Evolutionary conservation across 108 stramenopile genomes (phyloP).

Genomic region (Licmophora abbreviata): DNA sequence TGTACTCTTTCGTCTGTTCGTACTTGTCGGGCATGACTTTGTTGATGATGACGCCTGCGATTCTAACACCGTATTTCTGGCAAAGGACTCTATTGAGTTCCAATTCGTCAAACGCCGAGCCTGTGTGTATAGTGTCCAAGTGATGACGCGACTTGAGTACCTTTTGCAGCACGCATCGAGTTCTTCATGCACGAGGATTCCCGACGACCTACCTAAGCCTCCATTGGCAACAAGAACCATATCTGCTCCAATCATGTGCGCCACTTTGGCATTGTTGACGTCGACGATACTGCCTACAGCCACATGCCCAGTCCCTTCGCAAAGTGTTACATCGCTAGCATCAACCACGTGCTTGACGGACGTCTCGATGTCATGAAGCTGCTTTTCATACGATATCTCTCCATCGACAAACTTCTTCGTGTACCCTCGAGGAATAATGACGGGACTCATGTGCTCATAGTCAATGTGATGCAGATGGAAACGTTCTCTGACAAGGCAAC

Average conservation of each 20-base stretch:
- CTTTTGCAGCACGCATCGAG: too few species aligned
- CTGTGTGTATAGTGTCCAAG: too few species aligned
- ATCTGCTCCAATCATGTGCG: conserved; percentile 73
- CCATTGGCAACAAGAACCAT: conserved; percentile 92
- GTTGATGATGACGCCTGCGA: conserved; percentile 92
- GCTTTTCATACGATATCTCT: conserved; percentile 50
- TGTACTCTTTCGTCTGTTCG: conserved; percentile 81
- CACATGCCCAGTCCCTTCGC: conserved; percentile 96
- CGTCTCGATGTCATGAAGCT: conserved; percentile 45
- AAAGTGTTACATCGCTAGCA: conserved; percentile 58
- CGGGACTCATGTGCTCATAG: conserved; percentile 90
- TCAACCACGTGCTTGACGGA: conserved; percentile 48
- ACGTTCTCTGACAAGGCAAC: conserved; percentile 77
- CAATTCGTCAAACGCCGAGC: conserved; percentile 91
- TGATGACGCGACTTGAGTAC: too few species aligned
- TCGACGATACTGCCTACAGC: conserved; percentile 94
- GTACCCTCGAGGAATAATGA: conserved; percentile 91
- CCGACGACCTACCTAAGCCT: conserved; percentile 64
- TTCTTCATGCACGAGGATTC: too few species aligned
- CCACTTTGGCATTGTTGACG: conserved; percentile 92
- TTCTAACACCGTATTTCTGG: conserved; percentile 70
- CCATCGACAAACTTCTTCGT: conserved; percentile 89
- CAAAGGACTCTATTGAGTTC: conserved; percentile 88
- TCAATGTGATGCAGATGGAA: conserved; percentile 83
- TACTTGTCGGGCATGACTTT: conserved; percentile 91